phyloP scores from a whole-genome alignment of 352 stramenopile genomes.

The Globisporangium uncinulatum region DNA sequence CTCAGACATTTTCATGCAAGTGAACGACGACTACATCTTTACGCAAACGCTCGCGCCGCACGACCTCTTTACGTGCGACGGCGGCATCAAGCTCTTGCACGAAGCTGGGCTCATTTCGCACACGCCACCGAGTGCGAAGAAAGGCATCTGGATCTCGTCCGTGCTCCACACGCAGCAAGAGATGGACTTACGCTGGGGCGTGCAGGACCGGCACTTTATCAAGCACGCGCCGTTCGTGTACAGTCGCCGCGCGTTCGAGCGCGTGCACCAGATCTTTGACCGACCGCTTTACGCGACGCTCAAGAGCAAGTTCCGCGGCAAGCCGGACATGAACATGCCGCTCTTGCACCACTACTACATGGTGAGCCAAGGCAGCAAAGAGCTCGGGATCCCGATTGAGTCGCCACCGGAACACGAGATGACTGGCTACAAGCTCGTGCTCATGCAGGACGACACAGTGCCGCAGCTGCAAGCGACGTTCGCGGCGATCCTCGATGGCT shows the following conservation, averaged over 20 bases:
- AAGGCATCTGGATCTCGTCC: slow-evolving; percentile 84
- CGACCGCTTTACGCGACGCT: slow-evolving; percentile 77
- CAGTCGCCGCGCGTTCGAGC: slow-evolving; percentile 78
- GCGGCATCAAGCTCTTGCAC: slow-evolving; percentile 75
- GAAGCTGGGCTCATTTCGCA: slow-evolving; percentile 77
- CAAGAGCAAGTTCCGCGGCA: slow-evolving; percentile 81
- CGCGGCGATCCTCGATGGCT: slow-evolving; percentile 51
- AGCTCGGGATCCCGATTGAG: slow-evolving; percentile 76
- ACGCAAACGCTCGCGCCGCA: slow-evolving; percentile 74
- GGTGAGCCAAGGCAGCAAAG: slow-evolving; percentile 68
- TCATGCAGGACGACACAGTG: slow-evolving; percentile 83
- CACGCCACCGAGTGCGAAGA: slow-evolving; percentile 63
- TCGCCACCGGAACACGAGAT: slow-evolving; percentile 69
- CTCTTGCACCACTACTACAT: slow-evolving; percentile 88
- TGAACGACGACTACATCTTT: slow-evolving; percentile 90
- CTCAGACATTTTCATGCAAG: slow-evolving; percentile 87
- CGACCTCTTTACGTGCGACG: slow-evolving; percentile 86
- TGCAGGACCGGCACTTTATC: slow-evolving; percentile 79
- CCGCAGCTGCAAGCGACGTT: slow-evolving; percentile 68
- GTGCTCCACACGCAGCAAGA: slow-evolving; percentile 87
- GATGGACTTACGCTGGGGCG: slow-evolving; percentile 80
- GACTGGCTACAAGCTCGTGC: slow-evolving; percentile 77
- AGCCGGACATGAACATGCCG: slow-evolving; percentile 87
- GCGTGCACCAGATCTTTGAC: slow-evolving; percentile 85
- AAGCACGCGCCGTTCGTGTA: slow-evolving; percentile 89